These are phyloP conservation scores for Dryas octopetala DNA, from an alignment of 306 rosid species.

Conservation along the genomic window DNA sequence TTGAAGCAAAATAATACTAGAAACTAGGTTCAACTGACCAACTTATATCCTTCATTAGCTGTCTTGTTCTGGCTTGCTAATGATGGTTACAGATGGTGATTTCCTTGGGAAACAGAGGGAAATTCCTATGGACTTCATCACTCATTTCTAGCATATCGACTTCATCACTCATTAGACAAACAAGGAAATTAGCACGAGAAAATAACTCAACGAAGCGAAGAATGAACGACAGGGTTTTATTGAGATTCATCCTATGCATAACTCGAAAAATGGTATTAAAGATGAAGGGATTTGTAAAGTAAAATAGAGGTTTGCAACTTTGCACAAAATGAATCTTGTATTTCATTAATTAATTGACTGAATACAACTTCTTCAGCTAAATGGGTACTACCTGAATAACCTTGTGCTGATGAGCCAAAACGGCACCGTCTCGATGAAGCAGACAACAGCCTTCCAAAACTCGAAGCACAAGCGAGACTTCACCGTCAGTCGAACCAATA, in stretches of 20 bases:
- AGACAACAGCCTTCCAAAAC: slow-evolving; percentile 38
- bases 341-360: no score
- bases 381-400: slow-evolving; percentile 36
- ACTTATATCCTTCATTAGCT: no score
- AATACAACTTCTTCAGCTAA: background rate
- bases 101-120: background rate
- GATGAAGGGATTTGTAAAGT: background rate
- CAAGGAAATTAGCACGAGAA: background rate
- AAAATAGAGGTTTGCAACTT: no score
- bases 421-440: slow-evolving; percentile 30
- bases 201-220: background rate
- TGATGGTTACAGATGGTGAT: background rate
- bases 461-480: slow-evolving; percentile 35
- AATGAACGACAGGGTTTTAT: background rate
- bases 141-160: background rate
- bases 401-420: slow-evolving; percentile 35
- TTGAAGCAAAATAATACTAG: no score
- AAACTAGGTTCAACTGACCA: no score
- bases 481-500: background rate
- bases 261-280: background rate
- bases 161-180: background rate
- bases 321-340: no score
- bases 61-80: no score
- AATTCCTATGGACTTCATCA: background rate
- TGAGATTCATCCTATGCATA: background rate